These are phyloP conservation scores for Capronia americana DNA, from an alignment of 2,329 filamentous ascomycete genomes.

Conservation along the genomic window DNA sequence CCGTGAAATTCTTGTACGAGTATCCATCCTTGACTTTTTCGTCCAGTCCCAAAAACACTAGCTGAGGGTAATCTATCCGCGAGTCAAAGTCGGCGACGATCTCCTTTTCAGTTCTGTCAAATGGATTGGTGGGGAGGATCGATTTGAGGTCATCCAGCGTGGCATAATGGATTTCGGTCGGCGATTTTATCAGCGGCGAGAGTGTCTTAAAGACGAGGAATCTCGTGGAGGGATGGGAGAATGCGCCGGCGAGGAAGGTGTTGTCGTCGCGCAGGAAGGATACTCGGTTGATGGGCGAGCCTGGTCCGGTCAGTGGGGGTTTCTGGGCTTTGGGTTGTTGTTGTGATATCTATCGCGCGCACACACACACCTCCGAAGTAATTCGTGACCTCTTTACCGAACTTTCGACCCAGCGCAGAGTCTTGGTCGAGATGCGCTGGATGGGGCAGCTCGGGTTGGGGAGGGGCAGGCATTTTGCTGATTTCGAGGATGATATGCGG, in stretches of 20 bases:
- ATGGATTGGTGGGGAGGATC: constrained; percentile 75
- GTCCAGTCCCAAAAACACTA: constrained; percentile 86
- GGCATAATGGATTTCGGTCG: constrained; percentile 70
- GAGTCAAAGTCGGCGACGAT: constrained; percentile 77
- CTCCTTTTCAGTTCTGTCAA: constrained; percentile 73
- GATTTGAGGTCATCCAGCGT: constrained; percentile 71
- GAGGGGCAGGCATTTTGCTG: constrained; percentile 24
- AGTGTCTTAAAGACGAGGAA: constrained; percentile 84
- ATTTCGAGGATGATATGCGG: constrained; percentile 20
- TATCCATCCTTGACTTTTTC: constrained; percentile 61
- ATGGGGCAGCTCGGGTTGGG: constrained; percentile 54
- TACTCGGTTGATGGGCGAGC: constrained; percentile 57
- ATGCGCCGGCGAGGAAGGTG: constrained; percentile 55
- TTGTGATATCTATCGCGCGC: not conserved
- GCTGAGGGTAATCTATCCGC: constrained; percentile 66
- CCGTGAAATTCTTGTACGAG: constrained; percentile 68
- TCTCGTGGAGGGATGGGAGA: constrained; percentile 54
- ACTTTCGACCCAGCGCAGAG: constrained; percentile 59
- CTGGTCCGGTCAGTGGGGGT: constrained; percentile 42
- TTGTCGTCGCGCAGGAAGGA: constrained; percentile 58
- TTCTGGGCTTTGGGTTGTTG: not conserved
- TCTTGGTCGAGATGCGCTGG: constrained; percentile 65
- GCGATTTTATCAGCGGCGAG: constrained; percentile 71
- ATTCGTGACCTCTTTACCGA: constrained; percentile 58
- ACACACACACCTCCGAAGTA: constrained; percentile 57